Evolutionary conservation across 345 rosid genomes (phyloP), one percentile per base, ranked within the genome.

Genomic region (Citrus maxima): DNA sequence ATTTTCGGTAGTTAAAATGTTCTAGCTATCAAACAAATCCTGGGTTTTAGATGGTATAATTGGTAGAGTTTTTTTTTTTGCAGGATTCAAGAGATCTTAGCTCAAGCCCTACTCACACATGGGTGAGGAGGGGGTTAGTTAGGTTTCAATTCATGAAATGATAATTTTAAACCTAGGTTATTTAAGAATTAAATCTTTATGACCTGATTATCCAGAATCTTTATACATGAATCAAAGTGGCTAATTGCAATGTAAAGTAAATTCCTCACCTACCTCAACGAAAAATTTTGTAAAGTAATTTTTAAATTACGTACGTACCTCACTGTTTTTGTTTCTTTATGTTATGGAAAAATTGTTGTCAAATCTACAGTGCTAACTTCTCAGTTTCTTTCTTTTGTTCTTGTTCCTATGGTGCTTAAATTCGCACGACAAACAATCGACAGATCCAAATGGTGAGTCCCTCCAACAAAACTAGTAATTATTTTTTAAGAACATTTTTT

Each of bases 381-480:
- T 16, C 10, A 49, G 46, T 18, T 16, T 77, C 28, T 40, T 7
- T 58, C 62, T n/a, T 9, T 69, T 62, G 56, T 24, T 67, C 65
- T 6, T 69, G 46, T 13, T 34, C 40, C 12, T 7, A 14, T 21
- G 68, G 40, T 32, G 70, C 46, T 69, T 42, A 24, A 73, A 22
- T 72, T 72, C 27, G 10, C 7, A 4, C 56, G 64, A 56, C 34
- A 63, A 72, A 24, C 34, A 34, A 65, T 54, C 27, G 22, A 61
- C 69, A 86, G 88, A 86, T 74, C 88, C 88, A 34, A 86, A 86
- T 60, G 88, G 88, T 86, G 32, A 83, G 80, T 27, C 7, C 27
- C 54, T 78, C 10, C 14, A 14, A 24, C 64, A 54, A 54, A 18
- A 54, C 58, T 54, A 16, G 5, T 54, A 0, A 18, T 54, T 16